Base-by-base conservation (phyloP, 2,329 filamentous ascomycete genomes). In the Penicillium frequentans region DNA sequence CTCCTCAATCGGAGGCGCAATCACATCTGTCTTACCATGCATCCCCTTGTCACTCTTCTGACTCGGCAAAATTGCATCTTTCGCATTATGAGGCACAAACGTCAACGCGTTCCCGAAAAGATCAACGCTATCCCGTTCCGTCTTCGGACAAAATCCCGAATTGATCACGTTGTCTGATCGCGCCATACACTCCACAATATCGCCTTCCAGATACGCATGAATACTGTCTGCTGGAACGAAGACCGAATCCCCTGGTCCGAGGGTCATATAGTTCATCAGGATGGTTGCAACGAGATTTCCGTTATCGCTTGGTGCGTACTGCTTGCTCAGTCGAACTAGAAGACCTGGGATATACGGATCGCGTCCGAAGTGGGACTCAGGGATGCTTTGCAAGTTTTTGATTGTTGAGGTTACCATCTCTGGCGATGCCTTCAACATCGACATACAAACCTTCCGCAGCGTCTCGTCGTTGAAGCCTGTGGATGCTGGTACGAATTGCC, bases 131-230 rank as follows among this genome's bases (percentile, higher is more conserved):
- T 90, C 82, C 13, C 87, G 80, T 47, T 90, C 85, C 0, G 84
- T 82, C 1, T 79, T 79, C 0, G 89, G 88, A 63, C 88, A 91
- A 77, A 93, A 90, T 0, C 89, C 89, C 0, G 84, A 85, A 71
- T 90, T 90, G 49, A 92, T 78, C 2, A 92, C 88, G 56, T 91
- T 90, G 76, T 91, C 87, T 21, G 82, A 86, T 8, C 88, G 82
- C 1, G 89, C 89, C 89, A 91, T 91, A 73, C 88, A 91, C 72
- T 91, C 89, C 64, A 91, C 85, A 51, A 91, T 90, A 68, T 91
- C 85, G 3, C 89, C 89, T 4, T 82, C 82, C 0, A 91, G 77
- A 67, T 90, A 91, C 0, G 88, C 88, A 67, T 91, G 88, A 53
- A 90, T 89, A 5, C 87, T 88, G 62, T 91, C 88, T 0, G 87